Evolutionary conservation across 306 rosid genomes (phyloP), one percentile per base, ranked within the genome.

Genomic region (Ormosia semicastrata): DNA sequence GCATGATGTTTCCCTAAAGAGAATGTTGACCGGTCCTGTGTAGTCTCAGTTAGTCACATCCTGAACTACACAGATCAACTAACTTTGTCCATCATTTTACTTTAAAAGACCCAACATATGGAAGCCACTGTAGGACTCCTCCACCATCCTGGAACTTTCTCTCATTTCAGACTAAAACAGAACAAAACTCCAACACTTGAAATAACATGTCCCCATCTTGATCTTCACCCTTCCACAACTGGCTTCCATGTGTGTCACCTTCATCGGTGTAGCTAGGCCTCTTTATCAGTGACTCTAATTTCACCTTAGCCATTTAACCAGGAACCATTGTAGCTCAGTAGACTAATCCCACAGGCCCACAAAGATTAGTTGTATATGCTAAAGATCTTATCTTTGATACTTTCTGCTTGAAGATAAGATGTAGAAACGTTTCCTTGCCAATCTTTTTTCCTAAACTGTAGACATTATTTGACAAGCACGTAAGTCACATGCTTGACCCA

Each of bases 11-110:
- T 82, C 88, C 83, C 78, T 66, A 64, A 71, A 83, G 91, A 80
- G 92, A 87, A 88, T 85, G 88, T 78, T 87, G 94, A 67, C 47
- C 73, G 87, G 70, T 86, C 79, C 44, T 86, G 90, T 86, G 82
- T 88, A 74, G 89, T 85, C 86, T 90, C 82, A 90, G 94, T 91
- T 90, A 82, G 98, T 93, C 98, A 93, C 92, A 91, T 89, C 93
- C 52, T 75, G 73, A 84, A 79, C 86, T 76, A 12, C 76, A 83
- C 66, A 49, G 34, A 65, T 67, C 73, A 81, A 78, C 77, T 14
- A 67, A 46, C 76, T 68, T 65, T 63, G 70, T 73, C 81, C 72
- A 66, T 82, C 32, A 76, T 70, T 87, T 85, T 50, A 65, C 71
- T 77, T 79, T 59, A 59, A 53, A 80, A 65, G 54, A 63, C 78